Evolutionary conservation across 2,329 filamentous ascomycete genomes (phyloP).

Genomic region (Pseudonectria foliicola): DNA sequence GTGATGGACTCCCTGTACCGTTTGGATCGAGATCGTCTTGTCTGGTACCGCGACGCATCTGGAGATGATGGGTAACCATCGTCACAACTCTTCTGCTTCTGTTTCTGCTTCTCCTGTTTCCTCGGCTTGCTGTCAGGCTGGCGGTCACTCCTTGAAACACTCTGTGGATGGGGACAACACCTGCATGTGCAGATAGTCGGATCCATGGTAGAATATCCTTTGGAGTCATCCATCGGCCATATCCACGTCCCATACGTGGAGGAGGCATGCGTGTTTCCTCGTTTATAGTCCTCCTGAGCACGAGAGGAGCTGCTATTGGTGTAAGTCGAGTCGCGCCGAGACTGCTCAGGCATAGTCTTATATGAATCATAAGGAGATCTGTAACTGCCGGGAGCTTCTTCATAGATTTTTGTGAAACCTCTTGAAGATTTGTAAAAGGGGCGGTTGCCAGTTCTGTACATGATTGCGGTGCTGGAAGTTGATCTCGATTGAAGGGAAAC

Average conservation of each 20-base stretch:
- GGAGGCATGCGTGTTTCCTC: background rate
- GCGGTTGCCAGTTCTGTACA: constrained; percentile 6
- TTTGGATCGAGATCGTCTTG: background rate
- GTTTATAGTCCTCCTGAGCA: background rate
- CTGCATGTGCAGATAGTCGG: constrained; percentile 16
- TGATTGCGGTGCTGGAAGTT: constrained; percentile 7
- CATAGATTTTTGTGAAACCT: constrained; percentile 1
- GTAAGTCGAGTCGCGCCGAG: background rate
- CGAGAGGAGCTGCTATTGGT: background rate
- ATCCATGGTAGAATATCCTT: constrained; percentile 12
- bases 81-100: background rate
- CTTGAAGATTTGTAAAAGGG: constrained; percentile 4
- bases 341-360: constrained; percentile 1
- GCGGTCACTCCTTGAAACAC: constrained; percentile 7
- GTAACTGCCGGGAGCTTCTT: constrained; percentile 1
- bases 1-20: background rate
- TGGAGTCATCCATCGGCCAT: constrained; percentile 8
- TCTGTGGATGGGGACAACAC: constrained; percentile 18
- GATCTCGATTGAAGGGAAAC: background rate
- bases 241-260: constrained; percentile 18
- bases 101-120: background rate
- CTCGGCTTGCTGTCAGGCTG: background rate
- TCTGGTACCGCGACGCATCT: background rate
- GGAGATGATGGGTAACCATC: background rate
- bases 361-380: background rate